phyloP scores from a whole-genome alignment of 2,329 filamentous ascomycete species.

The Cercospora sp. region DNA sequence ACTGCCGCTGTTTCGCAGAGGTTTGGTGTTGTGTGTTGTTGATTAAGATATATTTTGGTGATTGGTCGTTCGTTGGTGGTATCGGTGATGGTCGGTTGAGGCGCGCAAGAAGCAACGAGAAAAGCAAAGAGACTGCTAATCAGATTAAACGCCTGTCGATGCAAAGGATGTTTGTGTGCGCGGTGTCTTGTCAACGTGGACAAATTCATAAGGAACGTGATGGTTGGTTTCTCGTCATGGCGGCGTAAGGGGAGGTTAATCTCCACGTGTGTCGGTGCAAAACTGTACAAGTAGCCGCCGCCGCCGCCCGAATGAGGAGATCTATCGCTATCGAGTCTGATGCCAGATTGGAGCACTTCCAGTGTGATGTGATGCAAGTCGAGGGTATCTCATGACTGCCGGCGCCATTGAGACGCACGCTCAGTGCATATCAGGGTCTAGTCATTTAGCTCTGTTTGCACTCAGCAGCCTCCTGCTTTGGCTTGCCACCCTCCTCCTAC shows the following conservation, averaged over 20 bases:
- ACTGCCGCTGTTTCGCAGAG: not conserved
- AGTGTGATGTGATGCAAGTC: constrained; percentile 8
- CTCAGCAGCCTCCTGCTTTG: constrained; percentile 90
- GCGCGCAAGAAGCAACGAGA: not conserved
- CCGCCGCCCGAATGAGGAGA: constrained; percentile 6
- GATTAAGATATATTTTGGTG: not conserved
- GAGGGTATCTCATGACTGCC: not conserved
- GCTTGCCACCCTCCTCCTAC: constrained; percentile 79
- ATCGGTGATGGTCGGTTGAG: not conserved
- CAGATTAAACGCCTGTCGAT: not conserved
- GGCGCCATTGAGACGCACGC: not conserved
- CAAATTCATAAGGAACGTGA: constrained; percentile 19
- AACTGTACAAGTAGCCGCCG: constrained; percentile 17
- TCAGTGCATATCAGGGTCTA: not conserved
- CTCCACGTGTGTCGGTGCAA: constrained; percentile 10
- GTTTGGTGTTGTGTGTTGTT: not conserved
- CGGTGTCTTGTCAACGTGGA: not conserved
- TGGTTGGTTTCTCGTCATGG: constrained; percentile 1
- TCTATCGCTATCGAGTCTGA: constrained; percentile 19
- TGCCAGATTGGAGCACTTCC: constrained; percentile 14
- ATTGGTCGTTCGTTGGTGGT: not conserved
- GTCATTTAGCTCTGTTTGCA: constrained; percentile 81
- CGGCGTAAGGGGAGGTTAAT: not conserved
- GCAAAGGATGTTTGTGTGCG: not conserved
- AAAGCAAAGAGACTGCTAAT: not conserved